Conservation (phyloP, 331 rosid species). For the Phaseolus coccineus region DNA sequence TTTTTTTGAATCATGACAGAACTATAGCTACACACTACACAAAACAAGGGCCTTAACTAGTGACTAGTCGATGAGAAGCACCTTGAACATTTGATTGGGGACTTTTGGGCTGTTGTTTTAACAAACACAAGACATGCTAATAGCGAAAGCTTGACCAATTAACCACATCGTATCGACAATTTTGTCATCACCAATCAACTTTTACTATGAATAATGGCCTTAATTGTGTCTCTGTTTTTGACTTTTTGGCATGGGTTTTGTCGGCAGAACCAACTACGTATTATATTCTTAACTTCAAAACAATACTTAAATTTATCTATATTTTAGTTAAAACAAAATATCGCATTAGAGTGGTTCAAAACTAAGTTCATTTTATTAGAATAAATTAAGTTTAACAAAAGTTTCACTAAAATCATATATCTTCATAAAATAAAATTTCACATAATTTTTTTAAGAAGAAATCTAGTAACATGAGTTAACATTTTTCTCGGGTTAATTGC, state of each 20-base stretch:
- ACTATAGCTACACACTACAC: neutral
- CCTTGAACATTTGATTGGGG: neutral
- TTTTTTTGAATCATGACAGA: conserved; percentile 6
- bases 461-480: too few species aligned
- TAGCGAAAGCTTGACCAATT: conserved; percentile 17
- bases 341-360: too few species aligned
- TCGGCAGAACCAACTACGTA: conserved; percentile 14
- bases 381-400: too few species aligned
- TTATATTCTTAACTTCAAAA: too few species aligned
- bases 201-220: neutral
- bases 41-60: neutral
- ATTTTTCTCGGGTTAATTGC: too few species aligned
- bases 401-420: too few species aligned
- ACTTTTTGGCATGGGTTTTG: neutral
- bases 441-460: too few species aligned
- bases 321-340: too few species aligned
- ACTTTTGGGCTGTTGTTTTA: neutral
- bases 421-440: too few species aligned
- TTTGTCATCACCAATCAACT: neutral
- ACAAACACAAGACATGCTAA: neutral
- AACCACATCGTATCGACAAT: neutral
- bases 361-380: too few species aligned
- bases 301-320: too few species aligned
- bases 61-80: neutral
- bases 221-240: neutral